Evolutionary conservation across 257 asterid species (phyloP).

Genomic region (Ajuga chamaepitys): DNA sequence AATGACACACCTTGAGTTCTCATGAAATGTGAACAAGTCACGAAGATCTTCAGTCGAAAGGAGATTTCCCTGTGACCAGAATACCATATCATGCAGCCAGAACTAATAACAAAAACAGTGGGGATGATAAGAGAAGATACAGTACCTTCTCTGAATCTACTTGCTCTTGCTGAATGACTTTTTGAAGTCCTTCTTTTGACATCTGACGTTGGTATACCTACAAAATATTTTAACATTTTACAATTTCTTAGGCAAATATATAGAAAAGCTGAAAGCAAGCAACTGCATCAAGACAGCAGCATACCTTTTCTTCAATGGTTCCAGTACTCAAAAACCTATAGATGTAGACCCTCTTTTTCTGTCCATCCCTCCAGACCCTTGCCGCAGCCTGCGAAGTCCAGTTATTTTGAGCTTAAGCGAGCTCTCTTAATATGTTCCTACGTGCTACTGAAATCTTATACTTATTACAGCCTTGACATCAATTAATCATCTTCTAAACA

Average conservation of each 20-base stretch:
- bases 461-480: constrained; percentile 6
- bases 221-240: not conserved
- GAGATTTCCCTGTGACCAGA: constrained; percentile 60
- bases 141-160: constrained; percentile 59
- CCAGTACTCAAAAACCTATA: constrained; percentile 94
- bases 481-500: constrained; percentile 1
- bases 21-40: constrained; percentile 81
- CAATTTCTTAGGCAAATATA: not conserved
- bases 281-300: constrained; percentile 19
- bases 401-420: constrained; percentile 14
- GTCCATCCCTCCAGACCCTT: constrained; percentile 99
- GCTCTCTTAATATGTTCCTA: constrained; percentile 6
- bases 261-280: constrained; percentile 8
- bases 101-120: constrained; percentile 12
- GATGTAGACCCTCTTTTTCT: constrained; percentile 94
- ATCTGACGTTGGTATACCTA: constrained; percentile 99
- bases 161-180: constrained; percentile 85
- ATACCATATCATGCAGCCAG: constrained; percentile 12
- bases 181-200: constrained; percentile 98
- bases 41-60: constrained; percentile 92
- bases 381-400: constrained; percentile 78
- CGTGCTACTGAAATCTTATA: not conserved
- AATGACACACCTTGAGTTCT: constrained; percentile 52
- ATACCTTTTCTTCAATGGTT: constrained; percentile 96
- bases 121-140: not conserved